Percentiles rank a stretch among this genome's conserved stretches.
phyloP scores from a whole-genome alignment of 768 basidiomycete species.

The Phanerochaete carnosa region DNA sequence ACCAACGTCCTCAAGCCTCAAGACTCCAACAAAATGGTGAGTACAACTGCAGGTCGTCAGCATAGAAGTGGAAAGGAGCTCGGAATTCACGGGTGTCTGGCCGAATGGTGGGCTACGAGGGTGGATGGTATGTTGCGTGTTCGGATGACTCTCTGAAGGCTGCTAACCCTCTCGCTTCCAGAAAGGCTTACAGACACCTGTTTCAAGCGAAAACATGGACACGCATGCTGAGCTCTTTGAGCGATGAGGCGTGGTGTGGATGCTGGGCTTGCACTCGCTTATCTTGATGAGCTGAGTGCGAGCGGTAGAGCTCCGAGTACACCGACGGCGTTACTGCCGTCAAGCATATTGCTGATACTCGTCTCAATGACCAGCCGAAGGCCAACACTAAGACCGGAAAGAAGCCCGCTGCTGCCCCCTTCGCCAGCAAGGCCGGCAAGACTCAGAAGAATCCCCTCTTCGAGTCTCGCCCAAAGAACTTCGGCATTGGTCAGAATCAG shows the following conservation, averaged over 20 bases:
- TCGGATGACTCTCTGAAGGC: constrained; percentile 16
- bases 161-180: neutral
- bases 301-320: constrained; percentile 55
- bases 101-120: neutral
- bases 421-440: constrained; percentile 76
- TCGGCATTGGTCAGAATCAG: constrained; percentile 77
- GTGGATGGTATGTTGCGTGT: constrained; percentile 13
- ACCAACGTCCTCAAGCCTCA: constrained; percentile 15
- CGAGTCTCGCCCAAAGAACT: constrained; percentile 87
- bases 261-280: constrained; percentile 38
- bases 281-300: constrained; percentile 20
- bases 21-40: constrained; percentile 19
- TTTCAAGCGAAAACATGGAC: constrained; percentile 8
- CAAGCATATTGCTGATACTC: constrained; percentile 36
- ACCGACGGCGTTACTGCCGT: constrained; percentile 24
- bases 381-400: constrained; percentile 74
- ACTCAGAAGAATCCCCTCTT: constrained; percentile 93
- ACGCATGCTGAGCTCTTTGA: constrained; percentile 34
- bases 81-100: neutral
- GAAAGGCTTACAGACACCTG: constrained; percentile 2
- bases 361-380: constrained; percentile 92
- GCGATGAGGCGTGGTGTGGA: constrained; percentile 35
- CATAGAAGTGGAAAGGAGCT: constrained; percentile 7
- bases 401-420: constrained; percentile 84
- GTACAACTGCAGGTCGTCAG: neutral